A percentile compares a stretch with the other conserved stretches of the same genome.
Evolutionary conservation across 208 protist genomes (phyloP).

Genomic region (Crithidia brevicula): DNA sequence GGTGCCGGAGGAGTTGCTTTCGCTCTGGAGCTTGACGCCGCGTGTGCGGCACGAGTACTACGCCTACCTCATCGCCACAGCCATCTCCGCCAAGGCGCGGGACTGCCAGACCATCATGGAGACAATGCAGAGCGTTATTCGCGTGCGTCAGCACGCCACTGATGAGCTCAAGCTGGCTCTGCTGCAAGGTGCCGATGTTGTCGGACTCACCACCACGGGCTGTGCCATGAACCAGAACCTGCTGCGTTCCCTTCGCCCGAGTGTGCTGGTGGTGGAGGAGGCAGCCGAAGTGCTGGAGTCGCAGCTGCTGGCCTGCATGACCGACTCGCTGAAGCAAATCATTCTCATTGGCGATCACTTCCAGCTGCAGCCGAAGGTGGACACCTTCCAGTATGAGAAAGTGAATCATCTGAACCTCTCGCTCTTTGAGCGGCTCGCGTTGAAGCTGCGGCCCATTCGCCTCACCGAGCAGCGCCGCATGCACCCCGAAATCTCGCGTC

Average conservation of each 20-base stretch:
- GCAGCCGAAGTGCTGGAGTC: slow-evolving; percentile 94
- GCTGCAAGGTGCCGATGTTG: slow-evolving; percentile 86
- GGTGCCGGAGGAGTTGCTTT: slow-evolving; percentile 77
- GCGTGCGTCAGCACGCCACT: slow-evolving; percentile 82
- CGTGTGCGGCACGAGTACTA: slow-evolving; percentile 82
- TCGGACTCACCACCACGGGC: slow-evolving; percentile 94
- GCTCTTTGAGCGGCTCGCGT: slow-evolving; percentile 89
- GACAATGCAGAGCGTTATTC: slow-evolving; percentile 66
- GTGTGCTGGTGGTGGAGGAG: slow-evolving; percentile 94
- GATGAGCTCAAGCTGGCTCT: slow-evolving; percentile 79
- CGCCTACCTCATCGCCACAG: slow-evolving; percentile 79
- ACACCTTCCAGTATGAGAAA: slow-evolving; percentile 91
- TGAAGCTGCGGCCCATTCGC: slow-evolving; percentile 50
- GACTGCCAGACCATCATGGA: slow-evolving; percentile 83
- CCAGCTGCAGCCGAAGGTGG: slow-evolving; percentile 93
- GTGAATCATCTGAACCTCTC: slow-evolving; percentile 88
- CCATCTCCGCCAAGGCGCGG: slow-evolving; percentile 74
- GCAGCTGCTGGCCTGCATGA: slow-evolving; percentile 92
- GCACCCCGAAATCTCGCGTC: slow-evolving; percentile 78
- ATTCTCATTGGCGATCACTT: slow-evolving; percentile 94
- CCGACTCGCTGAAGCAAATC: slow-evolving; percentile 89
- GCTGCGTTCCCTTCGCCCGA: slow-evolving; percentile 79
- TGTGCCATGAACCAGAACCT: slow-evolving; percentile 92
- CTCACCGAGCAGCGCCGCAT: slow-evolving; percentile 93
- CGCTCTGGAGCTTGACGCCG: slow-evolving; percentile 85